Percentiles rank a stretch among this genome's conserved stretches.
phyloP scores from a whole-genome alignment of 345 rosid genomes.

The Rhodamnia rubescens region DNA sequence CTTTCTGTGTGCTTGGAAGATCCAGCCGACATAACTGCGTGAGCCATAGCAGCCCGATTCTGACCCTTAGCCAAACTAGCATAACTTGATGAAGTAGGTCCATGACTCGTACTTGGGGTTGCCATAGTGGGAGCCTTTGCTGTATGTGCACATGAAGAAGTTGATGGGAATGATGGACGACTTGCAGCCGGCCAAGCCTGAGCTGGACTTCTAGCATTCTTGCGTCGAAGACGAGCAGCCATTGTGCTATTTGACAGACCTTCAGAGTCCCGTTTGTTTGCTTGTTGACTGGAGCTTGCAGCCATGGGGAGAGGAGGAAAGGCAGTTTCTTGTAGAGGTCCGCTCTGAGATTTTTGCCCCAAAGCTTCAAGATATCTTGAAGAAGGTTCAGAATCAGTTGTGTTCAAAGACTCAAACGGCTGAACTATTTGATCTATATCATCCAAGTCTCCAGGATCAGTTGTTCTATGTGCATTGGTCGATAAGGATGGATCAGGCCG shows the following conservation, averaged over 20 bases:
- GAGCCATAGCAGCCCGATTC: constrained; percentile 12
- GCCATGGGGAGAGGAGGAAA: constrained; percentile 74
- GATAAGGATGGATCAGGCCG: constrained; percentile 28
- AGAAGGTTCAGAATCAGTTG: constrained; percentile 39
- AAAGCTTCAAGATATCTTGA: constrained; percentile 81
- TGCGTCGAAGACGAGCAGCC: constrained; percentile 57
- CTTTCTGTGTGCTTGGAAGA: constrained; percentile 17
- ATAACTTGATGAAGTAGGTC: constrained; percentile 18
- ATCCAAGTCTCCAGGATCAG: constrained; percentile 26
- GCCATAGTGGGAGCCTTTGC: constrained; percentile 6
- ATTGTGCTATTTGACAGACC: constrained; percentile 36
- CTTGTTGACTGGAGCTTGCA: constrained; percentile 32
- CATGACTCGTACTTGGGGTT: constrained; percentile 12
- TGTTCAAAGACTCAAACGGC: constrained; percentile 41
- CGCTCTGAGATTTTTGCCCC: constrained; percentile 45
- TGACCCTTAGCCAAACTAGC: constrained; percentile 30
- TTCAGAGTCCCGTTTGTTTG: constrained; percentile 33
- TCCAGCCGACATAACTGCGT: constrained; percentile 13
- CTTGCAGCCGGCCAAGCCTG: constrained; percentile 54
- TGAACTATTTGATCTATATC: constrained; percentile 48
- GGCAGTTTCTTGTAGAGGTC: constrained; percentile 58
- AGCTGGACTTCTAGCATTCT: constrained; percentile 28
- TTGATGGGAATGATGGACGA: constrained; percentile 16
- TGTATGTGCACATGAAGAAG: constrained; percentile 13
- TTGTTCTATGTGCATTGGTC: constrained; percentile 23